Conservation (phyloP, 2,329 filamentous ascomycete species). For the Claviceps fusiformis region DNA sequence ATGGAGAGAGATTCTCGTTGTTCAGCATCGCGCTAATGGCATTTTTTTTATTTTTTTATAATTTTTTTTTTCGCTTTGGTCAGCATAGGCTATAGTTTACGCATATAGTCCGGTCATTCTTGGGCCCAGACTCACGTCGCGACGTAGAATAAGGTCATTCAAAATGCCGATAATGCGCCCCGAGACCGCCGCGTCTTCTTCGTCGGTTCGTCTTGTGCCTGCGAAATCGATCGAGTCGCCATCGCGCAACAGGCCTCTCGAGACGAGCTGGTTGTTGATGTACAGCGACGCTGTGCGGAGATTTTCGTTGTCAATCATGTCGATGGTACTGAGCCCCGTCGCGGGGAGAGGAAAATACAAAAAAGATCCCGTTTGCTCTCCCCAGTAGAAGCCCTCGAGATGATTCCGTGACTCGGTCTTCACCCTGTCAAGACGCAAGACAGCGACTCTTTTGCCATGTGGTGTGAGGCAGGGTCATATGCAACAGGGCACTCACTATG, state of each 20-base stretch:
- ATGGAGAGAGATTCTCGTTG: conserved; percentile 72
- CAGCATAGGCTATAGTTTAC: background rate
- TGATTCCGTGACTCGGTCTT: background rate
- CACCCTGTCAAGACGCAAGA: background rate
- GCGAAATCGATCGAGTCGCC: conserved; percentile 74
- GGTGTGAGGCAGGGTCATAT: background rate
- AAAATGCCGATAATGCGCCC: conserved; percentile 81
- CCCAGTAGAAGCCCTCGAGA: background rate
- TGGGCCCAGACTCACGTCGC: conserved; percentile 52
- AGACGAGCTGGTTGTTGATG: conserved; percentile 59
- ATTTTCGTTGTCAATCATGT: conserved; percentile 46
- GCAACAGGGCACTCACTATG: conserved; percentile 10
- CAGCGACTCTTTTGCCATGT: conserved; percentile 3
- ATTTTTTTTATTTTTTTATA: background rate
- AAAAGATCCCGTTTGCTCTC: background rate
- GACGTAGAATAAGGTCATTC: conserved; percentile 79
- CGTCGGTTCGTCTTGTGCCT: conserved; percentile 48
- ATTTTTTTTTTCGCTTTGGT: background rate
- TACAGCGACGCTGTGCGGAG: conserved; percentile 55
- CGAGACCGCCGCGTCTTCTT: conserved; percentile 50
- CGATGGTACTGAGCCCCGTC: conserved; percentile 6
- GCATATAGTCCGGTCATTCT: background rate
- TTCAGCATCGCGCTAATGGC: conserved; percentile 65
- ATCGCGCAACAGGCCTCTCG: conserved; percentile 50
- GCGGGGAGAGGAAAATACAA: background rate